A percentile compares a stretch with the other conserved stretches of the same genome.
These are phyloP conservation scores for Moesziomyces sp. DNA, from an alignment of 1,284 basidiomycete species.

Conservation along the genomic window DNA sequence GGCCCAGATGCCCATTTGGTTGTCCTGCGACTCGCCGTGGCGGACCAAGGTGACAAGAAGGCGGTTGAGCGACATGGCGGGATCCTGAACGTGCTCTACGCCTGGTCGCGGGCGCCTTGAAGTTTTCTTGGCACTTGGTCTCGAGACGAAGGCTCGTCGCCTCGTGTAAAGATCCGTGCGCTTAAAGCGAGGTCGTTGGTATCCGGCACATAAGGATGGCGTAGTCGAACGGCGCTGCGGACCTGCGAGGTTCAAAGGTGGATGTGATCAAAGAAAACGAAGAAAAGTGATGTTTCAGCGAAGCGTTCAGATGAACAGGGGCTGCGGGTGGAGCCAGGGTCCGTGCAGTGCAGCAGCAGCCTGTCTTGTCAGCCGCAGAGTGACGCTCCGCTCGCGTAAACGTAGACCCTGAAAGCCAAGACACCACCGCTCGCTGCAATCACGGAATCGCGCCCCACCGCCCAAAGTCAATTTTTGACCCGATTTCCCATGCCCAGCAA, in stretches of 20 bases:
- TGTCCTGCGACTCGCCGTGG: slow-evolving; percentile 66
- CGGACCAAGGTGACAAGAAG: slow-evolving; percentile 54
- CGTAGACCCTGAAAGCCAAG: background rate
- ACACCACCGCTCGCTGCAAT: background rate
- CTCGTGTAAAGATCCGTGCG: background rate
- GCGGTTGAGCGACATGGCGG: slow-evolving; percentile 35
- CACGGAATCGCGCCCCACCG: background rate
- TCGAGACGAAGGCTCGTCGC: background rate
- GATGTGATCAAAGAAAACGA: no score
- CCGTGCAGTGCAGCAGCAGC: background rate
- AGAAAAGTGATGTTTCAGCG: no score
- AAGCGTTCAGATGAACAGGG: no score
- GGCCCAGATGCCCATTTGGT: slow-evolving; percentile 75
- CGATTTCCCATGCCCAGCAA: background rate
- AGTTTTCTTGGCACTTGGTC: background rate
- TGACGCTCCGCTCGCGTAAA: background rate
- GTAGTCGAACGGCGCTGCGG: no score
- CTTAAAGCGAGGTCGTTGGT: background rate
- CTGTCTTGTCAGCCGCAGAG: background rate
- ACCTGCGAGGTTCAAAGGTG: no score
- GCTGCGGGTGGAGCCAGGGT: background rate
- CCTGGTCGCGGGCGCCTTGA: background rate
- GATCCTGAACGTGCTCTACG: background rate
- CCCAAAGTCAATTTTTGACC: background rate
- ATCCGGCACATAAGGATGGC: no score